Evolutionary conservation across 495 filamentous ascomycete genomes (phyloP).

Genomic region (Chaetomium fimeti): DNA sequence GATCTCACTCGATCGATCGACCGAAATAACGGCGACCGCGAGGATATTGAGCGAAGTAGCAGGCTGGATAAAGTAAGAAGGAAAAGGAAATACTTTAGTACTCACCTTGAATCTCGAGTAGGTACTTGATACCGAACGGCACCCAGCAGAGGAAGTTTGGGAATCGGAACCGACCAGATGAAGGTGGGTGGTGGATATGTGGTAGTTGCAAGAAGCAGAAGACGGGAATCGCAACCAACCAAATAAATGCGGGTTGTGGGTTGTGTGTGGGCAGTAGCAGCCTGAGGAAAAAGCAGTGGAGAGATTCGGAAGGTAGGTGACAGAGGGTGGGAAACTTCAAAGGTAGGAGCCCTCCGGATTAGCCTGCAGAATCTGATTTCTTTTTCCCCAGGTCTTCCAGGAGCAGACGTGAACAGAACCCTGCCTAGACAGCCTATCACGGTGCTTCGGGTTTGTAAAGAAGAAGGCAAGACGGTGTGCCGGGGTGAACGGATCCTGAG

Average conservation of each 20-base stretch:
- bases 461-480: neutral
- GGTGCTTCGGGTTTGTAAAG: neutral
- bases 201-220: constrained; percentile 17
- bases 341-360: neutral
- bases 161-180: neutral
- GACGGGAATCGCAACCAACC: no score
- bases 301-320: constrained; percentile 12
- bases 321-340: constrained; percentile 13
- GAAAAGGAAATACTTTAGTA: neutral
- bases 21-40: neutral
- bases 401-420: neutral
- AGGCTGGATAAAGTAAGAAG: neutral
- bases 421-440: neutral
- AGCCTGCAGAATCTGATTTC: neutral
- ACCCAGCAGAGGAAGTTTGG: neutral
- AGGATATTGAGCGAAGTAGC: neutral
- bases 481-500: neutral
- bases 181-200: neutral
- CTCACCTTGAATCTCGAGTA: neutral
- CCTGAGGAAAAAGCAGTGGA: constrained; percentile 13
- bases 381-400: neutral
- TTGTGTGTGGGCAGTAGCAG: no score
- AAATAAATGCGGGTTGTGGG: no score
- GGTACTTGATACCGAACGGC: neutral
- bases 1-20: neutral